A percentile compares a stretch with the other conserved stretches of the same genome.
phyloP scores from a whole-genome alignment of 2,329 filamentous ascomycete species.

The Phyllosticta citribraziliensis region DNA sequence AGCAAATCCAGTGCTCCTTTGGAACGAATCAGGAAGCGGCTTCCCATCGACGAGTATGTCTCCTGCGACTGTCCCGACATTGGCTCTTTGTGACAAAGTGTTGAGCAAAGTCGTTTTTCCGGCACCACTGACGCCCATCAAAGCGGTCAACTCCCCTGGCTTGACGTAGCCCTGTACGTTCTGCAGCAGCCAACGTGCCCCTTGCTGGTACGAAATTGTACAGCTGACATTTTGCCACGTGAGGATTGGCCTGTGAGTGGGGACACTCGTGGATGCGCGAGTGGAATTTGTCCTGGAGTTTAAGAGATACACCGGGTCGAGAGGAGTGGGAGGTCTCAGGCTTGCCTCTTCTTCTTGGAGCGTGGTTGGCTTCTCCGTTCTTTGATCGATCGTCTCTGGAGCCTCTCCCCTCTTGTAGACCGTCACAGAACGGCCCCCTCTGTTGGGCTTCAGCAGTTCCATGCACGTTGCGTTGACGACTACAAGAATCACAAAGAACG shows the following conservation, averaged over 20 bases:
- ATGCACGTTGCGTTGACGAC: slow-evolving; percentile 35
- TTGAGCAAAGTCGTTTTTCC: slow-evolving; percentile 32
- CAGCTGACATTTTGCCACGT: slow-evolving; percentile 86
- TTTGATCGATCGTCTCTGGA: slow-evolving; percentile 47
- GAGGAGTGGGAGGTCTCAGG: slow-evolving; percentile 12
- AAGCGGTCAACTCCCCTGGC: slow-evolving; percentile 65
- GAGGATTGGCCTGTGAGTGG: slow-evolving; percentile 51
- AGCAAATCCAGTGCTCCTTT: slow-evolving; percentile 44
- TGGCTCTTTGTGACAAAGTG: slow-evolving; percentile 34
- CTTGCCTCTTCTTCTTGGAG: slow-evolving; percentile 35
- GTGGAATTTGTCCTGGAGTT: slow-evolving; percentile 19
- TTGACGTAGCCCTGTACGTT: slow-evolving; percentile 63
- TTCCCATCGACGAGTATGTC: slow-evolving; percentile 37
- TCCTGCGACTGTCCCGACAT: slow-evolving; percentile 35
- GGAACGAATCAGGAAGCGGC: slow-evolving; percentile 31
- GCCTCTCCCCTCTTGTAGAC: slow-evolving; percentile 55
- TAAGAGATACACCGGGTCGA: slow-evolving; percentile 1
- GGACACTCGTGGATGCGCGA: slow-evolving; percentile 37
- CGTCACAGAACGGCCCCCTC: slow-evolving; percentile 49
- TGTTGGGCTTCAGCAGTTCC: slow-evolving; percentile 47
- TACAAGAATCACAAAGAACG: slow-evolving; percentile 41
- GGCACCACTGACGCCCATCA: slow-evolving; percentile 68
- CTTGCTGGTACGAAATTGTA: slow-evolving; percentile 46
- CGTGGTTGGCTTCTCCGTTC: slow-evolving; percentile 41
- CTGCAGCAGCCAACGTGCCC: slow-evolving; percentile 42